Evolutionary conservation across 1,284 basidiomycete genomes (phyloP).

Genomic region (Pseudozyma sp.): DNA sequence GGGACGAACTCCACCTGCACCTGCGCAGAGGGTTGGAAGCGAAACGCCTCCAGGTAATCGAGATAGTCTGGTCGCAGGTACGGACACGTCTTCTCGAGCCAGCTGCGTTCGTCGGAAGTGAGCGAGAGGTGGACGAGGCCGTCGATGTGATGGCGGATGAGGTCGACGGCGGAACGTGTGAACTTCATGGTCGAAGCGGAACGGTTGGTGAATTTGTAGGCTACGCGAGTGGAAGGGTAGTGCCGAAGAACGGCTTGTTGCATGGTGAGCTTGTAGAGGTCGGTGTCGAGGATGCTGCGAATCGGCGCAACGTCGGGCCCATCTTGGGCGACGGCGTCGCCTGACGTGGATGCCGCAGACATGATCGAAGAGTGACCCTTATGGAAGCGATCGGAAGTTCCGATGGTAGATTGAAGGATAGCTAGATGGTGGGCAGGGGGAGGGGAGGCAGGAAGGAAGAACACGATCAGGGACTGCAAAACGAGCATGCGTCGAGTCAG

Average conservation of each 20-base stretch:
- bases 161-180: conserved; percentile 77
- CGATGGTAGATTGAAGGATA: too few species aligned
- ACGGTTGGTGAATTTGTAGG: conserved; percentile 86
- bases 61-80: conserved; percentile 82
- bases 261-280: conserved; percentile 99
- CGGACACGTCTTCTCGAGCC: conserved; percentile 79
- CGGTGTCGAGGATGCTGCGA: conserved; percentile 86
- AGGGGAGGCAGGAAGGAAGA: too few species aligned
- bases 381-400: too few species aligned
- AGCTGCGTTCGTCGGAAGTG: conserved; percentile 76
- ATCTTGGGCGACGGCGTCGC: conserved; percentile 17
- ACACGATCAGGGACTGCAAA: too few species aligned
- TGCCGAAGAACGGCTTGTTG: conserved; percentile 90
- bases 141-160: conserved; percentile 73
- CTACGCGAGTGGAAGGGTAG: conserved; percentile 77
- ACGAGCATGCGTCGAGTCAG: too few species aligned
- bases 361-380: neutral
- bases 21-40: conserved; percentile 82
- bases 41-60: conserved; percentile 78
- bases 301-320: conserved; percentile 23
- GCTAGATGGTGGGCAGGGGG: too few species aligned
- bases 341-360: neutral
- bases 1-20: conserved; percentile 78
- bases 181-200: conserved; percentile 77
- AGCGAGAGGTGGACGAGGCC: conserved; percentile 78